Percentiles rank a stretch among this genome's conserved stretches.
Evolutionary conservation across 179 eudicot species (phyloP).

Genomic region (Spinacia oleracea): DNA sequence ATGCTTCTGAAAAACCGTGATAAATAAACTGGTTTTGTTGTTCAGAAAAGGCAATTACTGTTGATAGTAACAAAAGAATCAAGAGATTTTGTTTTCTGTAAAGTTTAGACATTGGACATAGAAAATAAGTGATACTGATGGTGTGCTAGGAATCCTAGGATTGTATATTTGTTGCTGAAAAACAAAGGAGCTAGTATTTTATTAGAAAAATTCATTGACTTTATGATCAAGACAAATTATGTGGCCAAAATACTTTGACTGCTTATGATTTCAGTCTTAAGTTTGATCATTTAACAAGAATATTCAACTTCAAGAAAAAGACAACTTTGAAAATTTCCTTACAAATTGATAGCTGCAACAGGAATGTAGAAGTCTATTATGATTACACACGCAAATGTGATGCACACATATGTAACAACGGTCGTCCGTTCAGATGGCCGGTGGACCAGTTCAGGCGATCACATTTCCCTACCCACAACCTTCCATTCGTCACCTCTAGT

Average conservation of each 20-base stretch:
- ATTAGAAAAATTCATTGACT: no score
- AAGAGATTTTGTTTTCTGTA: background rate
- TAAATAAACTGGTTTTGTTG: constrained; percentile 4
- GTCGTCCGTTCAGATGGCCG: background rate
- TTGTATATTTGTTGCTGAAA: background rate
- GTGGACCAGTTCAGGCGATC: no score
- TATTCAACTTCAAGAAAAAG: background rate
- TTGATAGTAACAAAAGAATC: background rate
- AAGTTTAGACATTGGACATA: background rate
- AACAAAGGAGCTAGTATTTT: background rate
- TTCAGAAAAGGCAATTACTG: background rate
- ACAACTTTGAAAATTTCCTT: no score
- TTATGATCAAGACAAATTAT: background rate
- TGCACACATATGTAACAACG: background rate
- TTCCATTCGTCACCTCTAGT: no score
- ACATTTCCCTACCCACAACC: no score
- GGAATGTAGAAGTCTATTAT: background rate
- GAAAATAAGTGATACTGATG: background rate
- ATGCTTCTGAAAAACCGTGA: constrained; percentile 11
- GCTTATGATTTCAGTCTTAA: background rate
- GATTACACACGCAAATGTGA: background rate
- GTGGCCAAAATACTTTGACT: background rate
- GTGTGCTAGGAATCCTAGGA: background rate
- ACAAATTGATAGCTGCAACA: background rate
- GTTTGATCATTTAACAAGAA: background rate